Conservation (phyloP, 2,329 filamentous ascomycete genomes). For the Aspergillus bombycis region DNA sequence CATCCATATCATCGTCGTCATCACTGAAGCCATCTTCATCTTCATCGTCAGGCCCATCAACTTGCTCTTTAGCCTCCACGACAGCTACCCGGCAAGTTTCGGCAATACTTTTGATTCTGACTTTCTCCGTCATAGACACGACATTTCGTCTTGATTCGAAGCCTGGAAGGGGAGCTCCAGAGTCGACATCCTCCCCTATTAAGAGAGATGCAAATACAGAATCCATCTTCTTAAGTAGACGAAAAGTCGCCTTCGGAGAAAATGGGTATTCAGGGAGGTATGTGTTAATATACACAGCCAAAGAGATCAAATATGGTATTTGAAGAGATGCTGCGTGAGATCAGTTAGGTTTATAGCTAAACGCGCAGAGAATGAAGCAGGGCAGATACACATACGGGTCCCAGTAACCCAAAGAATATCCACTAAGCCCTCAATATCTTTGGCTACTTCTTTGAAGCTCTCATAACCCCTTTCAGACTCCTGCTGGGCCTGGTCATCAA, state of each 20-base stretch:
- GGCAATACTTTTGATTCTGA: slow-evolving; percentile 79
- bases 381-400: slow-evolving; percentile 67
- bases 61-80: slow-evolving; percentile 62
- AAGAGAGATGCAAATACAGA: slow-evolving; percentile 79
- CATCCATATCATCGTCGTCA: slow-evolving; percentile 46
- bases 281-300: slow-evolving; percentile 72
- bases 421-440: slow-evolving; percentile 73
- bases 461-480: slow-evolving; percentile 55
- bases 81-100: slow-evolving; percentile 74
- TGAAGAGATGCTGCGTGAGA: slow-evolving; percentile 70
- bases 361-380: neutral
- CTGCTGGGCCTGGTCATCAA: slow-evolving; percentile 30
- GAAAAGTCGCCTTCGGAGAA: slow-evolving; percentile 68
- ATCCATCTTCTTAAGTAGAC: slow-evolving; percentile 76
- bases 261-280: slow-evolving; percentile 75
- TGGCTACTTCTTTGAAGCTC: slow-evolving; percentile 70
- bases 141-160: slow-evolving; percentile 62
- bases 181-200: slow-evolving; percentile 66
- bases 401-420: slow-evolving; percentile 85
- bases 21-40: slow-evolving; percentile 40
- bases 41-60: slow-evolving; percentile 47
- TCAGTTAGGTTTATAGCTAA: neutral
- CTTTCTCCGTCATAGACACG: slow-evolving; percentile 79
- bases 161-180: slow-evolving; percentile 68
- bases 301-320: slow-evolving; percentile 77